Evolutionary conservation across 192 early-diverging fungal genomes (phyloP), one percentile per base, ranked within the genome.

Genomic region (Coemansia sp.): DNA sequence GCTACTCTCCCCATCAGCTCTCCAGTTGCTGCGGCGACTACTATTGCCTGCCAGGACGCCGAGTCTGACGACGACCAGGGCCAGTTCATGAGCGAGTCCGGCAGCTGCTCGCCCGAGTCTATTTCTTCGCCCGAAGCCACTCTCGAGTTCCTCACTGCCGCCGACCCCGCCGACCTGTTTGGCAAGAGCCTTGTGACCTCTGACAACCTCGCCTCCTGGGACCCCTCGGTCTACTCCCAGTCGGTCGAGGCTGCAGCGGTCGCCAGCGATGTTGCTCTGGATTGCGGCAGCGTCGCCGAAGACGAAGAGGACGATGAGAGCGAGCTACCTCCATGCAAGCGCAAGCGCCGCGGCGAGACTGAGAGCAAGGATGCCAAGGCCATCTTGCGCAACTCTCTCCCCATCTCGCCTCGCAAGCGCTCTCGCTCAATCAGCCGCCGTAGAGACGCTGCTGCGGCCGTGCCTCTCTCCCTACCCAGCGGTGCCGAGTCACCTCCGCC

Each of bases 391-490:
- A 75, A 70, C 69, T 54, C 71, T 3, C 69, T 84, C 5, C 62
- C 66, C 22, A 66, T 78, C 38, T 78, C 76, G 70, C 81, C 81
- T 22, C 76, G 81, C 51, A 84, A 84, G 73, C 81, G 81, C 72
- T 78, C 81, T 65, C 76, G 81, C 20, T 84, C 81, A 12, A 44
- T 67, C 29, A 70, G 67, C 16, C 34, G 61, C 9, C 71, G 57
- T 33, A 67, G 51, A 57, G 73, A 72, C 34, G 66, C 66, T 27
- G 79, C 75, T 38, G 75, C 71, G 4, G 76, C 72, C 13, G 72
- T 77, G 49, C 76, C 80, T 20, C 65, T 34, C 18, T 36, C 72
- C 34, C 8, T 47, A 38, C 11, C 61, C 64, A 22, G 52, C 55
- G 54, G 47, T 46, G 59, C 55, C 33, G 72, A 61, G 55, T 41